Evolutionary conservation across 2,329 filamentous ascomycete species (phyloP).

Genomic region (Neonectria ditissima): DNA sequence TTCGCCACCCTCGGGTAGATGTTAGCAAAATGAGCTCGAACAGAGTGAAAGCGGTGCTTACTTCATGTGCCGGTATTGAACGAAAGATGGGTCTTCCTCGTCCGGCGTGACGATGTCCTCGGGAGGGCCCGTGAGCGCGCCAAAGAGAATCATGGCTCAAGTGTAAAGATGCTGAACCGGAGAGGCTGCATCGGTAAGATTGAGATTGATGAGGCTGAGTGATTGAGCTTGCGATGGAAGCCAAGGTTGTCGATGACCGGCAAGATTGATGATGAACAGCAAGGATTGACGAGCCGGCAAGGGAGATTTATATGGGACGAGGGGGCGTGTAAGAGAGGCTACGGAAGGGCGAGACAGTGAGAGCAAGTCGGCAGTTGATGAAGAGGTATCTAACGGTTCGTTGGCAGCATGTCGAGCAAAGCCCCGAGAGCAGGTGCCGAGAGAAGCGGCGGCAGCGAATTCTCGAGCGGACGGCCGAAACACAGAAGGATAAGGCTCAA

Average conservation of each 20-base stretch:
- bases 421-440: background rate
- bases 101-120: background rate
- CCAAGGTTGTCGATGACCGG: background rate
- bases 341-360: background rate
- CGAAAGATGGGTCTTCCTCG: background rate
- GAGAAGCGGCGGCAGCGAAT: background rate
- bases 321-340: background rate
- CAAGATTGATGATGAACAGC: background rate
- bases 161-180: background rate
- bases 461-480: background rate
- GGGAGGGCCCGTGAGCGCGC: too few species aligned
- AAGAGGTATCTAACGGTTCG: background rate
- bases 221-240: too few species aligned
- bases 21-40: background rate
- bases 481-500: background rate
- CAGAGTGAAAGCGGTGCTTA: background rate
- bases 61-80: background rate
- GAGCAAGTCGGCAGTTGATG: too few species aligned
- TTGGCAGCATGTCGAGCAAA: background rate
- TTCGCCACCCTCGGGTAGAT: background rate
- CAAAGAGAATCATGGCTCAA: background rate
- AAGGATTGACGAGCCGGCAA: background rate
- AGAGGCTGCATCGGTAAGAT: too few species aligned
- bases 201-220: too few species aligned
- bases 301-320: background rate